Evolutionary conservation across 2,329 filamentous ascomycete genomes (phyloP), one percentile per base, ranked within the genome.

Genomic region (Lasiodiplodia theobromae): DNA sequence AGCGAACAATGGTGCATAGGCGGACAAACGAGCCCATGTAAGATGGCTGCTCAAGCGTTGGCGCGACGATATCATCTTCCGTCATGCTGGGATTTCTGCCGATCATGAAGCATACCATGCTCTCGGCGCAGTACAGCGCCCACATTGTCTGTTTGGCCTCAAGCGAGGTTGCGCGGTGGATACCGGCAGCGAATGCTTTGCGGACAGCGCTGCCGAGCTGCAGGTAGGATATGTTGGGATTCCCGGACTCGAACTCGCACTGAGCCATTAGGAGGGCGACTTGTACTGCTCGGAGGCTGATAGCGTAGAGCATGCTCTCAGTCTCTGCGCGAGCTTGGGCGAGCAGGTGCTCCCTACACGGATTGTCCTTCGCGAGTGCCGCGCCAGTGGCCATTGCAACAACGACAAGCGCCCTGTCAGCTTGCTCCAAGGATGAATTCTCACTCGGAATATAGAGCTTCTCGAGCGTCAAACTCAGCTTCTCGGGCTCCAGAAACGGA

Each of bases 201-300:
- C 52, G 53, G 53, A 57, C 53, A 11, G 53, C 34, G 53, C 28
- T 57, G 18, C 53, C 53, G 12, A 57, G 53, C 16, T 57, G 34
- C 34, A n/a, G 34, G 53, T 57, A 57, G 53, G 14, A 31, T 25
- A 23, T 18, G 34, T 57, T 57, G 28, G 53, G 53, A 7, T 38
- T 57, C 12, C 52, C 52, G 14, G 21, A 23, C 21, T 25, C 28
- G 21, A 54, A 54, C 52, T 57, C 53, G 28, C 53, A 37, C 3
- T 37, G 53, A 18, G 53, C 53, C 49, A 52, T 52, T 3, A 52
- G 21, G n/a, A 52, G 49, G 4, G n/a, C n/a, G 12, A 52, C n/a
- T 21, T 52, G 49, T 2, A 52, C 49, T 12, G 49, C 49, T 11
- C 23, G 0, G 21, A 52, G 49, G 21, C 49, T 52, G n/a, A 25